Conservation (phyloP, 2,329 filamentous ascomycete genomes). For the Aspergillus transmontanensis region DNA sequence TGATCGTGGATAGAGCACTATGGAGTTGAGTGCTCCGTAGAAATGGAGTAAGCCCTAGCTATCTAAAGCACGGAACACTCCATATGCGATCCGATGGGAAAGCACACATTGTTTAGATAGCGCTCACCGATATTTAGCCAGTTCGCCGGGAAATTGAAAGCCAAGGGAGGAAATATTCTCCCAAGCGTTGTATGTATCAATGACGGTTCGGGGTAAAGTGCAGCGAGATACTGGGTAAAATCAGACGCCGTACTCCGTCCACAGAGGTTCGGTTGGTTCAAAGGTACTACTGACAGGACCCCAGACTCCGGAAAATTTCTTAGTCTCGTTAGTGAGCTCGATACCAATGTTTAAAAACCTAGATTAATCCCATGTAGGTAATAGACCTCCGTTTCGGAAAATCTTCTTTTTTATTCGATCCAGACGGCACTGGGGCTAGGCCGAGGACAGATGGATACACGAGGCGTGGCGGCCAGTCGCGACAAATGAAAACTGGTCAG, state of each 20-base stretch:
- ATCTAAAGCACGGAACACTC: background rate
- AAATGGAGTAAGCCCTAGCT: background rate
- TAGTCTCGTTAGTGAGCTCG: background rate
- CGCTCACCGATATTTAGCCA: background rate
- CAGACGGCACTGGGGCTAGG: background rate
- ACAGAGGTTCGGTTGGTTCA: background rate
- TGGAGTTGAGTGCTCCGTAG: background rate
- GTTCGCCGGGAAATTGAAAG: background rate
- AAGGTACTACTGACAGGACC: constrained; percentile 2
- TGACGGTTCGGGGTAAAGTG: constrained; percentile 1
- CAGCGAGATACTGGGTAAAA: background rate
- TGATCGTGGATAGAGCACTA: background rate
- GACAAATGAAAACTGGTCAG: background rate
- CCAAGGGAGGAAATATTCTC: background rate
- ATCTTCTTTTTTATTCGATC: constrained; percentile 1
- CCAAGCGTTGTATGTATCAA: background rate
- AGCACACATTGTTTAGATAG: background rate
- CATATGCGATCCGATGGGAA: background rate
- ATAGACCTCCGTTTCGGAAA: constrained; percentile 2
- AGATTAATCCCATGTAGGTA: background rate
- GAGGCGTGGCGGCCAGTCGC: background rate
- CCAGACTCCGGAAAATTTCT: constrained; percentile 6
- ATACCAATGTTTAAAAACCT: constrained; percentile 1
- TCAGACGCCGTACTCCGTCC: background rate
- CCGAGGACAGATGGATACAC: constrained; percentile 2